Percentiles rank a stretch among this genome's conserved stretches.
phyloP scores from a whole-genome alignment of 345 rosid genomes.

The Eucalyptus marginata region DNA sequence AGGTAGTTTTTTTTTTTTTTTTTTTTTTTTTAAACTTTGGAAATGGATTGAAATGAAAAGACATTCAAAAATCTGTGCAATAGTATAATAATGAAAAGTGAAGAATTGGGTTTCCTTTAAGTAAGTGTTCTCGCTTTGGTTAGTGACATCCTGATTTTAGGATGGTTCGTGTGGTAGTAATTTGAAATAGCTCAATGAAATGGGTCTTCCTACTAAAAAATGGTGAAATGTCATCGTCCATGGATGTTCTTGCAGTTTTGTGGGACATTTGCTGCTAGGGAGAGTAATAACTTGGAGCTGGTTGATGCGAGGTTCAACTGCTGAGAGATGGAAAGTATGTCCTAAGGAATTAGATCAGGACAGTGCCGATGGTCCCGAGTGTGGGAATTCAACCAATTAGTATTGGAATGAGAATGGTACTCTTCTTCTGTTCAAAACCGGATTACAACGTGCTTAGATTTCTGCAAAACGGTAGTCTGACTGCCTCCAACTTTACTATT shows the following conservation, averaged over 20 bases:
- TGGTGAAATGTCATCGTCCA: not conserved
- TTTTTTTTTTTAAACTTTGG: not conserved
- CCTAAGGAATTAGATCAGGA: constrained; percentile 6
- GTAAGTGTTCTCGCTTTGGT: not conserved
- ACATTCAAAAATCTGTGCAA: rapidly evolving
- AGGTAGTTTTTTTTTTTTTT: not conserved
- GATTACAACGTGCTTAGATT: not conserved
- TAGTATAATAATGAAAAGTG: not conserved
- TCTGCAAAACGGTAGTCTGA: not conserved
- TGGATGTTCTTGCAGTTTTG: not conserved
- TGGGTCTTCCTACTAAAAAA: not conserved
- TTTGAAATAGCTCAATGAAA: not conserved
- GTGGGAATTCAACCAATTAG: not conserved
- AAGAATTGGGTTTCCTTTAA: not conserved
- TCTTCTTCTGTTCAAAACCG: not conserved
- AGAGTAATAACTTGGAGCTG: not conserved
- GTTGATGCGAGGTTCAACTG: not conserved
- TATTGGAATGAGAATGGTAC: not conserved
- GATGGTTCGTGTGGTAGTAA: not conserved
- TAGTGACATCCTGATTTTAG: not conserved
- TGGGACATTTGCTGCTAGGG: not conserved
- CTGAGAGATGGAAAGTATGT: constrained; percentile 46
- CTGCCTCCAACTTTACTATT: not conserved
- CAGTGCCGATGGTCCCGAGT: not conserved
- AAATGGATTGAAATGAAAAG: not conserved